Evolutionary conservation across 257 asterid genomes (phyloP).

Genomic region (Scutellaria minor): DNA sequence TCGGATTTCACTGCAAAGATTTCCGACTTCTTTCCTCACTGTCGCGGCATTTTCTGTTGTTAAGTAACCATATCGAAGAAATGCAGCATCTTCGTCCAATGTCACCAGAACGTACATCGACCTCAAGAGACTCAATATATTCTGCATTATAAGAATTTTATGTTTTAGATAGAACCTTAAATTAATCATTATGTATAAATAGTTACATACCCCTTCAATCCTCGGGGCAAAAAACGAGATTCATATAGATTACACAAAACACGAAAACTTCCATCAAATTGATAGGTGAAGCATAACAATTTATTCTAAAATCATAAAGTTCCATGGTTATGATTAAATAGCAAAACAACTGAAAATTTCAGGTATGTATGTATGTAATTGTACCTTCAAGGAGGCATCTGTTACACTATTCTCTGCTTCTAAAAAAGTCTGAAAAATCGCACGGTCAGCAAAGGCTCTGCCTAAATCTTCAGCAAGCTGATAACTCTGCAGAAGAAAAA

Average conservation of each 20-base stretch:
- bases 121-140: slow-evolving; percentile 67
- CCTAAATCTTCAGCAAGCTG: slow-evolving; percentile 98
- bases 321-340: neutral
- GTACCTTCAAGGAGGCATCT: slow-evolving; percentile 69
- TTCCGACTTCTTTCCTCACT: slow-evolving; percentile 75
- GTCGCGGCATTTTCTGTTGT: slow-evolving; percentile 62
- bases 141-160: slow-evolving; percentile 49
- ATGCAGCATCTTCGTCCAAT: slow-evolving; percentile 86
- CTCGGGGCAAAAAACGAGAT: too few relatives aligned
- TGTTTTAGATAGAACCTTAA: neutral
- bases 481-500: slow-evolving; percentile 59
- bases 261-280: too few relatives aligned
- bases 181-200: neutral
- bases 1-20: slow-evolving; percentile 76
- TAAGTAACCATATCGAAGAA: slow-evolving; percentile 83
- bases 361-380: neutral
- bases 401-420: slow-evolving; percentile 73
- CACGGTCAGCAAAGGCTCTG: slow-evolving; percentile 80
- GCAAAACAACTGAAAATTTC: slow-evolving; percentile 2
- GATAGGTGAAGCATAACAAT: neutral
- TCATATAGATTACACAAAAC: too few relatives aligned
- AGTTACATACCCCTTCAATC: neutral
- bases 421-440: slow-evolving; percentile 62
- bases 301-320: neutral
- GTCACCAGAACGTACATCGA: slow-evolving; percentile 65